These are phyloP conservation scores for Botrytis hyacinthi DNA, from an alignment of 2,329 filamentous ascomycete genomes.

Conservation along the genomic window DNA sequence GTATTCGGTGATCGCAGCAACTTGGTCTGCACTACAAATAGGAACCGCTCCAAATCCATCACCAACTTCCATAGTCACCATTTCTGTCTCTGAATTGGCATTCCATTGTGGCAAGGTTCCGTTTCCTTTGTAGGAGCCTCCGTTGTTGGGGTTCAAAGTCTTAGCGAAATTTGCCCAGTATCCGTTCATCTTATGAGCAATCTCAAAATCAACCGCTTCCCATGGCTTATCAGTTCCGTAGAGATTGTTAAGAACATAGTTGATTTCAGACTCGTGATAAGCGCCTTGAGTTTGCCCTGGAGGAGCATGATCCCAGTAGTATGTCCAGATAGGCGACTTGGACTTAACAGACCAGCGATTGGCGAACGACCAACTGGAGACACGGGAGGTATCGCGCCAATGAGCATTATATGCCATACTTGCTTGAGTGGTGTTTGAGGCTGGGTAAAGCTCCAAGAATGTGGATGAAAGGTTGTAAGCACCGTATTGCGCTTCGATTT, in stretches of 20 bases:
- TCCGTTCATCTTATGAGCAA: conserved; percentile 48
- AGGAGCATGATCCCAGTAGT: conserved; percentile 38
- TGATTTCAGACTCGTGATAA: conserved; percentile 38
- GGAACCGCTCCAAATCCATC: conserved; percentile 9
- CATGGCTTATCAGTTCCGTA: conserved; percentile 32
- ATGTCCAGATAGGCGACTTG: conserved; percentile 35
- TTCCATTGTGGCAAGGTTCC: conserved; percentile 2
- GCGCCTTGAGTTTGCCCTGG: conserved; percentile 31
- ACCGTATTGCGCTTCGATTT: conserved; percentile 24
- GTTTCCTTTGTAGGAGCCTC: background rate
- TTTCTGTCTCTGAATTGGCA: background rate
- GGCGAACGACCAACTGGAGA: conserved; percentile 35
- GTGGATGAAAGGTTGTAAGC: conserved; percentile 15
- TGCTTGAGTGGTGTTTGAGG: conserved; percentile 29
- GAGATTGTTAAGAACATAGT: conserved; percentile 39
- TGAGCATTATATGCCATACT: conserved; percentile 31
- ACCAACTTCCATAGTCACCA: background rate
- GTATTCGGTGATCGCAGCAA: background rate
- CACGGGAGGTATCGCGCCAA: conserved; percentile 32
- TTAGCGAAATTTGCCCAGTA: conserved; percentile 75
- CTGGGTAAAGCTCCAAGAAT: conserved; percentile 34
- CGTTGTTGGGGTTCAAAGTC: conserved; percentile 61
- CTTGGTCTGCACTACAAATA: conserved; percentile 2
- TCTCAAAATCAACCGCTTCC: conserved; percentile 33
- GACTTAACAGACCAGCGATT: conserved; percentile 32